Percentiles rank a stretch among this genome's conserved stretches.
Evolutionary conservation across 495 filamentous ascomycete genomes (phyloP).

Genomic region (Chaetomium cochliodes): DNA sequence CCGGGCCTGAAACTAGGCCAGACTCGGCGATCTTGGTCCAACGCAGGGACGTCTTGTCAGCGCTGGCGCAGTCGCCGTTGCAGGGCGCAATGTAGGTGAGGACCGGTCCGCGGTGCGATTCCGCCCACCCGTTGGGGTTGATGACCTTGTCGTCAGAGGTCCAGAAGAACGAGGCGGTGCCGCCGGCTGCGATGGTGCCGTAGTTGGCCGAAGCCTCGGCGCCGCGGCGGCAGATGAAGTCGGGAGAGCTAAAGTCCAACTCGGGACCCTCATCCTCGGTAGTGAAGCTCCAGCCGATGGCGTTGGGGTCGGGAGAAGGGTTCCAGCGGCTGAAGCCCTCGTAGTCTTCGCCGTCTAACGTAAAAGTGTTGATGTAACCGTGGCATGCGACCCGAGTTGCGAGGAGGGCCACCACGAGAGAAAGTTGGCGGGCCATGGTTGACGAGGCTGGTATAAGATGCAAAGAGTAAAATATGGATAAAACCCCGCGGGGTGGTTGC

Average conservation of each 20-base stretch:
- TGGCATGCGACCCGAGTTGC: background rate
- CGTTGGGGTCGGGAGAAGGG: background rate
- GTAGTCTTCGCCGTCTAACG: background rate
- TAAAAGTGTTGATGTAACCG: constrained; percentile 7
- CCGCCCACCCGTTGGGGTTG: constrained; percentile 6
- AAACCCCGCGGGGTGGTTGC: background rate
- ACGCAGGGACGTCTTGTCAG: background rate
- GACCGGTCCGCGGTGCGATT: constrained; percentile 4
- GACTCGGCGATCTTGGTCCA: constrained; percentile 10
- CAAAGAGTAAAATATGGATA: background rate
- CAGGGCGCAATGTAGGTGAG: constrained; percentile 7
- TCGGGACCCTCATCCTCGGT: constrained; percentile 1
- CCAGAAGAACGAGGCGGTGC: constrained; percentile 1
- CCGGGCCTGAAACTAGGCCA: background rate
- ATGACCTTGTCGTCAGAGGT: constrained; percentile 11
- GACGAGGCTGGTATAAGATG: background rate
- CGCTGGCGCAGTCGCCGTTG: constrained; percentile 7
- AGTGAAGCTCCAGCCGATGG: constrained; percentile 7
- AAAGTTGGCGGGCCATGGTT: constrained; percentile 4
- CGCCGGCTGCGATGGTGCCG: constrained; percentile 8
- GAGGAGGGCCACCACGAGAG: background rate
- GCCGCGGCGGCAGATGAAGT: constrained; percentile 2
- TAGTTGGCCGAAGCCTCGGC: background rate
- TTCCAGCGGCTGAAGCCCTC: constrained; percentile 8
- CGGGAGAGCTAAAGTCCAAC: background rate